Evolutionary conservation across 139 green algal species (phyloP).

Genomic region (Haematococcus sp.): DNA sequence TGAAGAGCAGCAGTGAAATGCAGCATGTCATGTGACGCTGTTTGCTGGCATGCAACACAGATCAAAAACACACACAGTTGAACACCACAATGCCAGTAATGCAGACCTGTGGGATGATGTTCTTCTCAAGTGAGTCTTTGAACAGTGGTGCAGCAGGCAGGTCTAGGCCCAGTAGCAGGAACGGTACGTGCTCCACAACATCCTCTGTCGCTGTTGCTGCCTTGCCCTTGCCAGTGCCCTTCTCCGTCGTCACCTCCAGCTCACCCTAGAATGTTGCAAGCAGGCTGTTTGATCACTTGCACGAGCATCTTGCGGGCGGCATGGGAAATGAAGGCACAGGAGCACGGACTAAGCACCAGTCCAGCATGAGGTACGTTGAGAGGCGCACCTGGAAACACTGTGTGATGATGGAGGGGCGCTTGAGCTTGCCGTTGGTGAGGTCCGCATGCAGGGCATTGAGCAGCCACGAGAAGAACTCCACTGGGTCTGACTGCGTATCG

Average conservation of each 20-base stretch:
- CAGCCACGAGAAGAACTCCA: conserved; percentile 93
- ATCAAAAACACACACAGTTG: too few relatives aligned
- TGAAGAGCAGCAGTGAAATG: too few relatives aligned
- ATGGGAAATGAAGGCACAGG: neutral
- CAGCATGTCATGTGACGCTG: too few relatives aligned
- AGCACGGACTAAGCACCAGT: too few relatives aligned
- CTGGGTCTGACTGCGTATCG: conserved; percentile 76
- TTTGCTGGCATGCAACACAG: neutral
- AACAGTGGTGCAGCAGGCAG: conserved; percentile 94
- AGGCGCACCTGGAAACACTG: conserved; percentile 80
- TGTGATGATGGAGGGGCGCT: conserved; percentile 82
- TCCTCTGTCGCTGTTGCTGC: conserved; percentile 42
- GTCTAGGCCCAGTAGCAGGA: conserved; percentile 92
- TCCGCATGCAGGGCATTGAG: conserved; percentile 90
- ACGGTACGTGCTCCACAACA: conserved; percentile 71
- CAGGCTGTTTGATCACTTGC: neutral
- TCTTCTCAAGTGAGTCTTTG: conserved; percentile 94
- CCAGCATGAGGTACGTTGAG: too few relatives aligned
- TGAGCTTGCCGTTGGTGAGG: conserved; percentile 81
- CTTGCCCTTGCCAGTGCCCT: conserved; percentile 69
- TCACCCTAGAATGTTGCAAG: conserved; percentile 68
- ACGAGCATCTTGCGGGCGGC: too few relatives aligned
- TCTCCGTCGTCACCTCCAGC: conserved; percentile 83
- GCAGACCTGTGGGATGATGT: conserved; percentile 99
- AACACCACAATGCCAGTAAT: too few relatives aligned